These are phyloP conservation scores for Vaccinium macrocarpon DNA, from an alignment of 148 eudicot species.

Conservation along the genomic window DNA sequence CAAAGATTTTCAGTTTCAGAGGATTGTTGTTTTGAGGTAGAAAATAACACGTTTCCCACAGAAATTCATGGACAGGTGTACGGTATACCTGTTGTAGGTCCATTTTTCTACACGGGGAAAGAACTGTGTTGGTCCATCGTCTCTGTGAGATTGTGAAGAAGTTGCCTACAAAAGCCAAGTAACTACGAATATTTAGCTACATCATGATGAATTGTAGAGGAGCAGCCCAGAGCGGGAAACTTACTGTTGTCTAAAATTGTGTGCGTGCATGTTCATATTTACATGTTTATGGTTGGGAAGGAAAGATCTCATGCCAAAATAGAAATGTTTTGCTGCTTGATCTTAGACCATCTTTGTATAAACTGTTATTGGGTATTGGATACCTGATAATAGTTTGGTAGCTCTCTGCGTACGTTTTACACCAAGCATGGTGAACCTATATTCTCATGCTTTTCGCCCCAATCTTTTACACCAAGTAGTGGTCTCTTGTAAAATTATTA, in stretches of 20 bases:
- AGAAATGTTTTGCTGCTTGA: background rate
- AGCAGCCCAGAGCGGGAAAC: background rate
- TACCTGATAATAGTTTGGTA: background rate
- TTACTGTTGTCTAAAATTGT: background rate
- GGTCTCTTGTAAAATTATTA: background rate
- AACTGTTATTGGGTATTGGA: background rate
- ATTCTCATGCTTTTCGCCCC: background rate
- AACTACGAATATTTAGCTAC: no score
- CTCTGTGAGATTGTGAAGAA: background rate
- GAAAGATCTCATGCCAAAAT: background rate
- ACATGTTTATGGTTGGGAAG: background rate
- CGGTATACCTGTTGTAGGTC: background rate
- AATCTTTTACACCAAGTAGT: background rate
- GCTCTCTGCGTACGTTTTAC: background rate
- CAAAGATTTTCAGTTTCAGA: background rate
- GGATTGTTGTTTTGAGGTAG: slow-evolving; percentile 2
- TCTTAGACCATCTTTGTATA: background rate
- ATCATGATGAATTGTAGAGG: background rate
- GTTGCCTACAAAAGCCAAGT: background rate
- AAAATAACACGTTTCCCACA: background rate
- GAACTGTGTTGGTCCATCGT: background rate
- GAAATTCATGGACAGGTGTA: background rate
- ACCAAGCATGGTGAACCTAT: no score
- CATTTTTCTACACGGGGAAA: background rate
- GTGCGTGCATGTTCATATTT: background rate